phyloP scores from a whole-genome alignment of 2,329 filamentous ascomycete species.

The Byssoonygena ceratinophila region DNA sequence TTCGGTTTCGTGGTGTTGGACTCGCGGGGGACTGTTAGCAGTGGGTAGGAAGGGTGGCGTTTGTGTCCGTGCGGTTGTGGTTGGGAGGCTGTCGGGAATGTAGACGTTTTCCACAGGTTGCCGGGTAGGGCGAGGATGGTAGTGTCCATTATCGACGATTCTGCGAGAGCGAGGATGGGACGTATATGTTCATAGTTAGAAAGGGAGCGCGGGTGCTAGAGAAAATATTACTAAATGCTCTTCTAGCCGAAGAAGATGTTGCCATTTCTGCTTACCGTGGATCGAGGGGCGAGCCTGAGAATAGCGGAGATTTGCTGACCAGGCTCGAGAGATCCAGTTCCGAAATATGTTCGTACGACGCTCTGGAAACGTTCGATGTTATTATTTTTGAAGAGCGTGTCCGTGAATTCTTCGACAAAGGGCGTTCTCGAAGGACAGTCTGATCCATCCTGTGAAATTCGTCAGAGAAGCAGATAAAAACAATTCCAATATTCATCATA shows the following conservation, averaged over 20 bases:
- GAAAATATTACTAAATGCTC: background rate
- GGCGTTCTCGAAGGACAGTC: constrained; percentile 2
- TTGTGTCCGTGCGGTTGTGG: background rate
- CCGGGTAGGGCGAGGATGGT: constrained; percentile 48
- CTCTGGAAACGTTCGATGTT: background rate
- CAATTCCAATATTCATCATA: background rate
- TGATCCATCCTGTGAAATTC: background rate
- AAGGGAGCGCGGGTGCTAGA: constrained; percentile 26
- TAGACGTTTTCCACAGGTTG: constrained; percentile 14
- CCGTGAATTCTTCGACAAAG: background rate
- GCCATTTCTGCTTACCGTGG: background rate
- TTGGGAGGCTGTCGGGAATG: background rate
- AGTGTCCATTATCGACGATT: constrained; percentile 46
- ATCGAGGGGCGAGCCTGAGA: background rate
- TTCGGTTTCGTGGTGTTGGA: constrained; percentile 24
- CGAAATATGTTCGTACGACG: background rate
- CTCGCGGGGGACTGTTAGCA: constrained; percentile 20
- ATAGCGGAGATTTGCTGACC: constrained; percentile 3
- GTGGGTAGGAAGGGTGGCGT: background rate
- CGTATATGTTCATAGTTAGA: constrained; percentile 33
- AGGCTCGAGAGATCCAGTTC: background rate
- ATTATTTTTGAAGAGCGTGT: background rate
- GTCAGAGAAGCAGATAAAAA: background rate
- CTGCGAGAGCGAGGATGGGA: constrained; percentile 33
- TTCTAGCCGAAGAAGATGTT: background rate